phyloP scores from a whole-genome alignment of 208 protist species.

The Trichomonas vaginalis region DNA sequence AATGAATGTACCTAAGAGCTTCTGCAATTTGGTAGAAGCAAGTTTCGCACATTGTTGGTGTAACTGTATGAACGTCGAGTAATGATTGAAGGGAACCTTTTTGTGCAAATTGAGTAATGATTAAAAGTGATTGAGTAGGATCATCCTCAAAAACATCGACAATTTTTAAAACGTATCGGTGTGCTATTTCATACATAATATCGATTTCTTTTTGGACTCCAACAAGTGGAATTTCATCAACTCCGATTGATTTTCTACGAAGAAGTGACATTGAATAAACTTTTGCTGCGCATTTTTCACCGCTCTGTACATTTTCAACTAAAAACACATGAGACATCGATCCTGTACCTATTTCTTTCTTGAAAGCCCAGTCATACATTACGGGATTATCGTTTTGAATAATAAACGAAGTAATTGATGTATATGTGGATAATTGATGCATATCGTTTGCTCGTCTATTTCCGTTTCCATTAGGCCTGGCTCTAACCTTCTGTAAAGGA shows the following conservation, averaged over 20 bases:
- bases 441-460: neutral
- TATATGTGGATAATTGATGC: neutral
- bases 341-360: neutral
- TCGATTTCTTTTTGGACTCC: neutral
- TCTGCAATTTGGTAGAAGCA: neutral
- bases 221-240: neutral
- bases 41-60: neutral
- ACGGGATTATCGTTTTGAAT: neutral
- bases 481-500: neutral
- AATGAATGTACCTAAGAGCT: neutral
- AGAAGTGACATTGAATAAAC: neutral
- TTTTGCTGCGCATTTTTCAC: neutral
- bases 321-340: neutral
- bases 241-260: neutral
- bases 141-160: slow-evolving; percentile 1
- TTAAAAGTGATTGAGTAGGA: neutral
- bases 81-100: neutral
- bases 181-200: neutral
- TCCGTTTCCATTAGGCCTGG: neutral
- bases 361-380: neutral
- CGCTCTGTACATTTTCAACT: neutral
- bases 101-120: neutral
- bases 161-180: neutral
- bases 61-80: neutral
- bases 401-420: neutral